Conservation (phyloP, 345 rosid genomes). For the thale cress (Arabidopsis thaliana) region TAIR10.1 NC_003070.9:5342501-5343000, state of each 20-base stretch:
- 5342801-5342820: slow-evolving; percentile 48
- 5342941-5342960: slow-evolving; percentile 52
- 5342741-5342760: slow-evolving; percentile 40
- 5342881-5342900: slow-evolving; percentile 55
- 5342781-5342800: slow-evolving; percentile 56
- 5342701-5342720: slow-evolving; percentile 62
- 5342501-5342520: neutral
- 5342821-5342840: slow-evolving; percentile 59
- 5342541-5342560: neutral
- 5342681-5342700: slow-evolving; percentile 56
- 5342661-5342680: slow-evolving; percentile 52
- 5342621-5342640: slow-evolving; percentile 51
- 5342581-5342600: slow-evolving; percentile 23
- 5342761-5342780: slow-evolving; percentile 45
- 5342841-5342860: slow-evolving; percentile 42
- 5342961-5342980: slow-evolving; percentile 48
- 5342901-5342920: slow-evolving; percentile 37
- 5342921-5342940: slow-evolving; percentile 58
- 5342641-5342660: slow-evolving; percentile 48
- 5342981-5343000: slow-evolving; percentile 1
- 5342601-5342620: slow-evolving; percentile 41
- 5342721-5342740: slow-evolving; percentile 42
- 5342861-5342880: slow-evolving; percentile 56
- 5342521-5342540: neutral
- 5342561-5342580: neutral